Base-by-base conservation (phyloP, 164 flowering plant species). In the Liquidambar formosana region DNA sequence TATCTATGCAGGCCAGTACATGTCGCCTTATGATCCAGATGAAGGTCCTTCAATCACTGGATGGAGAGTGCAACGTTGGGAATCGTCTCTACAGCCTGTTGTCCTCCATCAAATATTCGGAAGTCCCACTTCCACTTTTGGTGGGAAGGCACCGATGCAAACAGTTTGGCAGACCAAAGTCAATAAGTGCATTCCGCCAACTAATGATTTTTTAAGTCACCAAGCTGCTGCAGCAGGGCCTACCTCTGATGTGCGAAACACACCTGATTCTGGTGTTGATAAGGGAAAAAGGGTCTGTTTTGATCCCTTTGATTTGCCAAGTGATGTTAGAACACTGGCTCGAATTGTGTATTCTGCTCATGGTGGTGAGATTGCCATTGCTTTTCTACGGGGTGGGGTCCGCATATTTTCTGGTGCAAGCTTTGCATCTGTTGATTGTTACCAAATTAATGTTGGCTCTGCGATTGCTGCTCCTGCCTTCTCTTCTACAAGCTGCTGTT, bases 51-150 rank as follows among this genome's bases (percentile, higher is more conserved):
- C 97, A 64, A 83, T 96, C 68, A 93, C 95, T 22, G 98, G 99
- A 59, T 96, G 99, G 99, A 86, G 99, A 76, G 97, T 96, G 72
- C 99, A 96, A 73, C 90, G 98, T 10, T 96, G 99, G 99, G 97
- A 96, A 77, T 92, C 99, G 61, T 86, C 97, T 77, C 87, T 93
- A 67, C 89, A 96, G 83, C 89, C 89, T 74, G 98, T 93, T 74
- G 98, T 92, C 63, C 94, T 96, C 68, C 99, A 96, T 81, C 98
- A 79, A 57, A 88, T 96, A 76, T 96, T 96, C 80, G 98, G 95
- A 63, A 96, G 81, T 73, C 97, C 98, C 22, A 80, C 91, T 63
- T 85, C 99, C 45, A 86, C 82, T 80, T 89, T 87, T 75, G 91
- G 95, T 45, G 98, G 93, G 67, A 94, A 91, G 83, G 78, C 90